Evolutionary conservation across 176 grass and related monocot genomes (phyloP).

Genomic region (Lolium perenne): DNA sequence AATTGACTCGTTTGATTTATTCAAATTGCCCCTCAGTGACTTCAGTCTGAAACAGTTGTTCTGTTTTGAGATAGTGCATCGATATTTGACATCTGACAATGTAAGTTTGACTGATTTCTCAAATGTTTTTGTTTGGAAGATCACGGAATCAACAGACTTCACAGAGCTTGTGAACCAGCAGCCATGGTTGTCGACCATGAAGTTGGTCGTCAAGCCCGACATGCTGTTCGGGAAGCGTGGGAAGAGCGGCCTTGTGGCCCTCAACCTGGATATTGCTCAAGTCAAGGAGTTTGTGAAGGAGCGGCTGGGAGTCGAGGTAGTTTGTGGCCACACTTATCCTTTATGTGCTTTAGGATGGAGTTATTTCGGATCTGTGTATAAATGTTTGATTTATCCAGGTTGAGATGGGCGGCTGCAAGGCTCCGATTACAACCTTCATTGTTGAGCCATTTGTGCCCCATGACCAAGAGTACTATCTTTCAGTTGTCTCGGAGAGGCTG

Average conservation of each 20-base stretch:
- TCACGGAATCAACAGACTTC: constrained; percentile 80
- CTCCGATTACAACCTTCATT: constrained; percentile 93
- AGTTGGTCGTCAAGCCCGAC: constrained; percentile 87
- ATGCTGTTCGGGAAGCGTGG: constrained; percentile 99
- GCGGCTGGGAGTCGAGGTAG: constrained; percentile 77
- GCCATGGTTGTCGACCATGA: constrained; percentile 81
- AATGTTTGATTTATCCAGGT: constrained; percentile 52
- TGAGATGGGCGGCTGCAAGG: constrained; percentile 92
- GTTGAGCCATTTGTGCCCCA: constrained; percentile 92
- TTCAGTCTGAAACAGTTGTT: neutral
- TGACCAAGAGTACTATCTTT: constrained; percentile 90
- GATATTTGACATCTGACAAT: neutral
- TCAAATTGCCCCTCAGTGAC: neutral
- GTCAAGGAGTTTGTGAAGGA: constrained; percentile 82
- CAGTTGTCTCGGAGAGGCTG: constrained; percentile 77
- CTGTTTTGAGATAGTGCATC: neutral
- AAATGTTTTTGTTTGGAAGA: constrained; percentile 38
- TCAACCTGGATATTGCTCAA: constrained; percentile 82
- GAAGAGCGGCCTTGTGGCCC: constrained; percentile 89
- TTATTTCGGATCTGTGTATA: neutral
- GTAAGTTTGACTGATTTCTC: neutral
- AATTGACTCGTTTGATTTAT: neutral
- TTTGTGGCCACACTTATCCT: neutral
- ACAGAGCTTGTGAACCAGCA: constrained; percentile 61
- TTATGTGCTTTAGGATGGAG: neutral